Base-by-base conservation (phyloP, 495 filamentous ascomycete genomes). In the Xylaria venustula region DNA sequence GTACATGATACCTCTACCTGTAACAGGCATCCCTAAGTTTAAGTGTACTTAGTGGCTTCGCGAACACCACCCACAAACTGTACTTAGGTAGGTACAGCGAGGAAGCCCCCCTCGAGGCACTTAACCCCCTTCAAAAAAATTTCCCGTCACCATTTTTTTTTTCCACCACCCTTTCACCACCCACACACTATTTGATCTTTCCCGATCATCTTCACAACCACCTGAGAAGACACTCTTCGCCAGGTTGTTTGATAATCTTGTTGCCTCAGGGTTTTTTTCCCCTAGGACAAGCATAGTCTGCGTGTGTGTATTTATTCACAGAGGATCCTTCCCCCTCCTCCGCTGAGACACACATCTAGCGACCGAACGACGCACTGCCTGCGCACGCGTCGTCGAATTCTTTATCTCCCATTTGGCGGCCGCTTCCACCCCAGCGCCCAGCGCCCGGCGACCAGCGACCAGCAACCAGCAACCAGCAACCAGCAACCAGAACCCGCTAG, bases 271-370 rank as follows among this genome's bases (percentile, higher is more conserved):
- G 44, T 60, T 41, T 60, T 23, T 15, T 62, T 40, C 52, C 65
- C 66, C 62, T 58, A 69, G 62, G 68, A 65, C 62, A 60, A 65
- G 65, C 36, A 62, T 61, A 58, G 61, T 30, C 61, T 68, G 64
- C 65, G 61, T 68, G 17, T 67, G 64, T 69, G 71, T 67, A 67
- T 67, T 66, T 65, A 23, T 53, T 61, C 70, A 70, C 70, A 69
- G 69, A 70, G 72, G 75, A 69, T 66, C 60, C 59, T 67, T 73
- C 71, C 72, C 72, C 70, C 75, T 77, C 76, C 41, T 41, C 41
- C 22, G 28, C 41, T 52, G 58, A 61, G 58, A 54, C 49, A 61
- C n/a, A 32, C 40, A 61, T 30, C 58, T 26, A 45, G 50, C 58
- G 42, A 54, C 58, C 51, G 51, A 42, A 54, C 30, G 20, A 45